Percentiles rank a stretch among this genome's conserved stretches.
Conservation (phyloP, 441 rosid species). For the Manihot esculenta region DNA sequence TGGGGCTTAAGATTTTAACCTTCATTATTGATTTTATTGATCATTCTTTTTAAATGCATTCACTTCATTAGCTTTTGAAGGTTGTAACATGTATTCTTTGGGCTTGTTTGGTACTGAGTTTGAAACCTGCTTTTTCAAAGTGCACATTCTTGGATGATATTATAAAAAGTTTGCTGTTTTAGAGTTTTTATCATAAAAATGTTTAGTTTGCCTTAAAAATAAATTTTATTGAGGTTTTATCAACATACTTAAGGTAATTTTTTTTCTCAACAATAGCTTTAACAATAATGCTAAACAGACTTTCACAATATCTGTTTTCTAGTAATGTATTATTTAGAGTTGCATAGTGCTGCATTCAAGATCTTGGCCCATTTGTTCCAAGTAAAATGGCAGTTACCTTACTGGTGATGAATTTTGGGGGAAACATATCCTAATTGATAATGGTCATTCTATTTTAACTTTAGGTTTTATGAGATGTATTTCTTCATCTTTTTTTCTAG, state of each 20-base stretch:
- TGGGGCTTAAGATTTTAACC: not conserved
- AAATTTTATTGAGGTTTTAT: too few relatives aligned
- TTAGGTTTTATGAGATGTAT: slow-evolving; percentile 1
- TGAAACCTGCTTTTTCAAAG: too few relatives aligned
- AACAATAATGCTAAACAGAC: too few relatives aligned
- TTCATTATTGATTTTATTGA: not conserved
- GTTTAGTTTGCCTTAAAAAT: too few relatives aligned
- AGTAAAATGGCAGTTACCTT: not conserved
- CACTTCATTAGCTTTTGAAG: not conserved
- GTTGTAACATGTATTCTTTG: too few relatives aligned
- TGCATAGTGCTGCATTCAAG: not conserved
- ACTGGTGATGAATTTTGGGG: not conserved
- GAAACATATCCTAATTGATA: not conserved
- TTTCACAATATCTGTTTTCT: not conserved
- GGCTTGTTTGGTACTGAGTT: too few relatives aligned
- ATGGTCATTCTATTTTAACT: not conserved
- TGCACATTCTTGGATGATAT: too few relatives aligned
- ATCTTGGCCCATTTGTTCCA: not conserved
- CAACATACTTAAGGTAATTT: too few relatives aligned
- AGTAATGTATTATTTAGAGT: not conserved
- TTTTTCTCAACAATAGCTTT: too few relatives aligned
- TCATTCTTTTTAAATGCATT: not conserved
- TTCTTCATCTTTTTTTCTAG: slow-evolving; percentile 35
- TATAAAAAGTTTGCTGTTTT: too few relatives aligned
- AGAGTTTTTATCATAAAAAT: too few relatives aligned